phyloP scores from a whole-genome alignment of 345 rosid genomes.

The Isatis tinctoria region DNA sequence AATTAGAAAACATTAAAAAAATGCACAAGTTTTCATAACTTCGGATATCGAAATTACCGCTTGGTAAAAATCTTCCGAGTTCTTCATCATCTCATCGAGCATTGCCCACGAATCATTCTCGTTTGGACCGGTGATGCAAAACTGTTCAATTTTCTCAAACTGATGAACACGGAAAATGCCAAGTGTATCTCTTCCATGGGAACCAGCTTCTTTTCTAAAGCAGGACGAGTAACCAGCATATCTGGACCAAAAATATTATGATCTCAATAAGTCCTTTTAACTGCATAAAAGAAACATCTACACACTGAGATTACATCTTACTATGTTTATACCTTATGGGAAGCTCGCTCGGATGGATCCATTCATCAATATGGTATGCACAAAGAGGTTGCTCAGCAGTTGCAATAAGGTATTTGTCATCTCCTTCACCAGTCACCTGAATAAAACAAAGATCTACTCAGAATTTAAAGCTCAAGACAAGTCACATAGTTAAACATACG shows the following conservation, averaged over 20 bases:
- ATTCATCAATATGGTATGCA: constrained; percentile 83
- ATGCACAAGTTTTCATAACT: background rate
- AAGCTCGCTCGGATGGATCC: constrained; percentile 86
- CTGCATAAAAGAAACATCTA: background rate
- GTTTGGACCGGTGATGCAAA: constrained; percentile 84
- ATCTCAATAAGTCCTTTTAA: background rate
- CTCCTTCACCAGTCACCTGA: constrained; percentile 95
- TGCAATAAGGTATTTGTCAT: constrained; percentile 91
- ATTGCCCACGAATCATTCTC: constrained; percentile 83
- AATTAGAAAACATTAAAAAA: background rate
- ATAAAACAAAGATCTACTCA: background rate
- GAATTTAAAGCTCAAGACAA: background rate
- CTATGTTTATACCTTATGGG: constrained; percentile 60
- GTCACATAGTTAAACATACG: background rate
- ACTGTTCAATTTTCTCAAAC: constrained; percentile 96
- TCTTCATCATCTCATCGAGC: constrained; percentile 93
- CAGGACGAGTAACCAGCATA: constrained; percentile 96
- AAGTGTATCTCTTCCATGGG: constrained; percentile 93
- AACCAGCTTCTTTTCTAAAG: constrained; percentile 97
- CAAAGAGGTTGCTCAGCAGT: constrained; percentile 97
- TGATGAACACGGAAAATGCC: constrained; percentile 99
- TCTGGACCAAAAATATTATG: constrained; percentile 32
- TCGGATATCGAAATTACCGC: constrained; percentile 22
- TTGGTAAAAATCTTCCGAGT: constrained; percentile 84
- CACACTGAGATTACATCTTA: background rate